Conservation (phyloP, 2,329 filamentous ascomycete genomes). For the Dryadomyces sulphureus region DNA sequence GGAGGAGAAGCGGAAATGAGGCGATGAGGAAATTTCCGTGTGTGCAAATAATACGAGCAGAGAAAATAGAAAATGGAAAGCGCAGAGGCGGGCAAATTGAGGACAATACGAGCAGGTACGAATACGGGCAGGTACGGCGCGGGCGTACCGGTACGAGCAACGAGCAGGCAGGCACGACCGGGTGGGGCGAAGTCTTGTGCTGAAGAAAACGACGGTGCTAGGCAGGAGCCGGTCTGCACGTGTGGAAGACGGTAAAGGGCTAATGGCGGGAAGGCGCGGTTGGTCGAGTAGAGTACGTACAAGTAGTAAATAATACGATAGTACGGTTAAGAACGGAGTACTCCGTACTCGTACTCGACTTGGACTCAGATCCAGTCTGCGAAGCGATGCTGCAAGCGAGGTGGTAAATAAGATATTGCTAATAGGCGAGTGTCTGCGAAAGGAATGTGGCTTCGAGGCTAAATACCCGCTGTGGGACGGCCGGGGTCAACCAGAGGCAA, state of each 20-base stretch:
- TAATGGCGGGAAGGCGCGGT: too few relatives aligned
- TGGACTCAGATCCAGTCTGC: too few relatives aligned
- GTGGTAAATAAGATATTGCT: neutral
- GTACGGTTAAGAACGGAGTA: neutral
- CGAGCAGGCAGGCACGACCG: too few relatives aligned
- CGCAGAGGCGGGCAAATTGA: neutral
- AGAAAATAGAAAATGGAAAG: neutral
- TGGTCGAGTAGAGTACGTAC: too few relatives aligned
- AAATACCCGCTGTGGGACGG: slow-evolving; percentile 5
- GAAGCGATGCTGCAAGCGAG: too few relatives aligned
- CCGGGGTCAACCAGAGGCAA: neutral
- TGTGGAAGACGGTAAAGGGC: neutral
- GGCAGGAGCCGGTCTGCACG: neutral
- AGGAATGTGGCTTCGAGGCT: neutral
- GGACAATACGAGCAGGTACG: too few relatives aligned
- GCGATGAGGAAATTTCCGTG: neutral
- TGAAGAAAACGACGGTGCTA: neutral
- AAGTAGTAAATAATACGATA: too few relatives aligned
- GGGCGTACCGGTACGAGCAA: too few relatives aligned
- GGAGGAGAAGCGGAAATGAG: neutral
- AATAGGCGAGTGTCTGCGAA: neutral
- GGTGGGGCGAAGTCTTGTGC: too few relatives aligned
- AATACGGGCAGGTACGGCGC: too few relatives aligned
- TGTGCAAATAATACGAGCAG: too few relatives aligned
- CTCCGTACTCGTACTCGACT: neutral